A percentile compares a stretch with the other conserved stretches of the same genome.
Conservation (phyloP, 176 grass and related monocot genomes). For the Hsuehochloa calcarea region DNA sequence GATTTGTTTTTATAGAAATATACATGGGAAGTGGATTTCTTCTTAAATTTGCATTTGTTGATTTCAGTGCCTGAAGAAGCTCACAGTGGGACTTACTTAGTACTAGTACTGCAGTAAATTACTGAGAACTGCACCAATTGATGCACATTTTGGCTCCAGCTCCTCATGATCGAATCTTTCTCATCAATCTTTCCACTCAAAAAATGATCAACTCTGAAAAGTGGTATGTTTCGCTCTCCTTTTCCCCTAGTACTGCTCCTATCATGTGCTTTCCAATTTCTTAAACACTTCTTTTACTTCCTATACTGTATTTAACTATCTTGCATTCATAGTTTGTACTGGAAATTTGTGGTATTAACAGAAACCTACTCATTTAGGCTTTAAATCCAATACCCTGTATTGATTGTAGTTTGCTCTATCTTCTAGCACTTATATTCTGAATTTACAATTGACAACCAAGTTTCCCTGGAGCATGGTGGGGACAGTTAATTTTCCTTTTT, state of each 20-base stretch:
- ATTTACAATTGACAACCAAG: slow-evolving; percentile 16
- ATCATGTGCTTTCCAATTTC: neutral
- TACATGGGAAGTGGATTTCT: slow-evolving; percentile 18
- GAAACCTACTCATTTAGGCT: neutral
- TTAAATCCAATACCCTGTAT: slow-evolving; percentile 18
- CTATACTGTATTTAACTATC: neutral
- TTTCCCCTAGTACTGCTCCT: slow-evolving; percentile 9
- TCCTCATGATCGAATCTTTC: slow-evolving; percentile 10
- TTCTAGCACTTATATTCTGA: neutral
- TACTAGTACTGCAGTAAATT: neutral
- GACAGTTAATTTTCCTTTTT: neutral
- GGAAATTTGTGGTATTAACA: neutral
- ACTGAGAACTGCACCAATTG: neutral
- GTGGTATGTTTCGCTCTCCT: slow-evolving; percentile 19
- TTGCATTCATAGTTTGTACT: neutral
- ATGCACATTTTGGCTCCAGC: slow-evolving; percentile 20
- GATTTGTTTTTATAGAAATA: slow-evolving; percentile 21
- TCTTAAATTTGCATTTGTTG: neutral
- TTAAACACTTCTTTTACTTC: neutral
- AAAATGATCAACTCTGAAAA: slow-evolving; percentile 32
- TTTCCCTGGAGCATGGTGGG: neutral
- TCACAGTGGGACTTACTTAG: neutral
- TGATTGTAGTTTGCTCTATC: neutral
- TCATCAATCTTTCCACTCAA: slow-evolving; percentile 20
- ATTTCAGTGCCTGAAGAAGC: slow-evolving; percentile 9